Evolutionary conservation across 1,284 basidiomycete species (phyloP).

Genomic region (Hypsizygus ulmarius): DNA sequence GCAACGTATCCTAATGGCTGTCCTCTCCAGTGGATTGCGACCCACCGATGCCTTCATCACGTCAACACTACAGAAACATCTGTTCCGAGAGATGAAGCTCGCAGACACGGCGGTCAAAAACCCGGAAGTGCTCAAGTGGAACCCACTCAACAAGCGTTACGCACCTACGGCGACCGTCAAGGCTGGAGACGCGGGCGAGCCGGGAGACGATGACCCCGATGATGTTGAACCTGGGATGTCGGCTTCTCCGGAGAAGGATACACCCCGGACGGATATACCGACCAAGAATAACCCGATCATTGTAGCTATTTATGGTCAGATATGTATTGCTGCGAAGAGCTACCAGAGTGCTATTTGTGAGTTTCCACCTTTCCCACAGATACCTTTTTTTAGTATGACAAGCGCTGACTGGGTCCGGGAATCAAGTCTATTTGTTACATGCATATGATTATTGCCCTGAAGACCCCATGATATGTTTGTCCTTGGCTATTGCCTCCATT

Average conservation of each 20-base stretch:
- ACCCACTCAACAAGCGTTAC: slow-evolving; percentile 51
- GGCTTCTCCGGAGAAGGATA: slow-evolving; percentile 15
- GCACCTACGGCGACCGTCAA: slow-evolving; percentile 31
- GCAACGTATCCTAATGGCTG: slow-evolving; percentile 68
- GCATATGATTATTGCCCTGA: slow-evolving; percentile 83
- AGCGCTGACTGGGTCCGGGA: slow-evolving; percentile 1
- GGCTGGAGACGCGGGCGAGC: slow-evolving; percentile 30
- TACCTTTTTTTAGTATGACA: background rate
- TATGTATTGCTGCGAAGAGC: slow-evolving; percentile 81
- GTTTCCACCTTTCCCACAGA: slow-evolving; percentile 27
- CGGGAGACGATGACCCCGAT: slow-evolving; percentile 28
- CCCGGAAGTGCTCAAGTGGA: slow-evolving; percentile 60
- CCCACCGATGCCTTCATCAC: slow-evolving; percentile 74
- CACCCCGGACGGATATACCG: slow-evolving; percentile 41
- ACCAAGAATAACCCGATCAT: slow-evolving; percentile 74
- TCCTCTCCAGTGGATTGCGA: slow-evolving; percentile 64
- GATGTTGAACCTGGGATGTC: slow-evolving; percentile 9
- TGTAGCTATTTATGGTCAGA: slow-evolving; percentile 83
- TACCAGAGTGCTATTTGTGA: slow-evolving; percentile 89
- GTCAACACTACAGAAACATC: slow-evolving; percentile 76
- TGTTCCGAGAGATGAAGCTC: slow-evolving; percentile 74
- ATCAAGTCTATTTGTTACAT: slow-evolving; percentile 81
- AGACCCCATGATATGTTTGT: slow-evolving; percentile 85
- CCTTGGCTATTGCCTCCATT: slow-evolving; percentile 79
- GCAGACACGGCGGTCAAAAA: slow-evolving; percentile 61